Conservation (phyloP, 257 asterid genomes). For the Linaria vulgaris region DNA sequence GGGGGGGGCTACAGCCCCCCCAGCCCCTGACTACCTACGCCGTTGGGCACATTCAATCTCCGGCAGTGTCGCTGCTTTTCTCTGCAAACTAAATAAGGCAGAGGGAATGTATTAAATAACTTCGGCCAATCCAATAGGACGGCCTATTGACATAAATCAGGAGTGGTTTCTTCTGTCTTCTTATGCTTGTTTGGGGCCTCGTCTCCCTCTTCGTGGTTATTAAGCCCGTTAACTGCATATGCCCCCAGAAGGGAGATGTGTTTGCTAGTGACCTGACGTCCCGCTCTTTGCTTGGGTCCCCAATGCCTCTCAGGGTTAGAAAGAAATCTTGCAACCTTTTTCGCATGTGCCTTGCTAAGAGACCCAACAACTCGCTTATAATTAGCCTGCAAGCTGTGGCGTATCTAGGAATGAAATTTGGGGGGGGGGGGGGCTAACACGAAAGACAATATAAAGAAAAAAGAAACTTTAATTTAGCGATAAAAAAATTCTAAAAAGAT, state of each 20-base stretch:
- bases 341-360: conserved; percentile 91
- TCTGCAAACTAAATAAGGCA: conserved; percentile 63
- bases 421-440: too few species aligned
- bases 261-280: conserved; percentile 80
- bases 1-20: too few species aligned
- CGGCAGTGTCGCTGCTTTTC: conserved; percentile 28
- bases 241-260: conserved; percentile 82
- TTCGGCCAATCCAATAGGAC: conserved; percentile 13
- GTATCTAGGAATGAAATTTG: too few species aligned
- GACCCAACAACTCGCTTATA: conserved; percentile 89
- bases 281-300: conserved; percentile 99
- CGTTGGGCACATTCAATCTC: not conserved
- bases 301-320: conserved; percentile 94
- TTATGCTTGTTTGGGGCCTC: conserved; percentile 83
- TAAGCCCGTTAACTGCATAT: conserved; percentile 56
- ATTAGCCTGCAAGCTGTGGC: conserved; percentile 81
- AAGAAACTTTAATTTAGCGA: too few species aligned
- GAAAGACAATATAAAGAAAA: too few species aligned
- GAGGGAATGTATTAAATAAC: conserved; percentile 28
- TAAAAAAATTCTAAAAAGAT: too few species aligned
- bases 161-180: conserved; percentile 60
- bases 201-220: conserved; percentile 30
- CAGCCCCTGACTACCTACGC: too few species aligned
- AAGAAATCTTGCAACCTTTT: conserved; percentile 89
- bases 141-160: conserved; percentile 37